A percentile compares a stretch with the other conserved stretches of the same genome.
Evolutionary conservation across 371 early-diverging fungal species (phyloP).

Genomic region (Mortierella sp.): DNA sequence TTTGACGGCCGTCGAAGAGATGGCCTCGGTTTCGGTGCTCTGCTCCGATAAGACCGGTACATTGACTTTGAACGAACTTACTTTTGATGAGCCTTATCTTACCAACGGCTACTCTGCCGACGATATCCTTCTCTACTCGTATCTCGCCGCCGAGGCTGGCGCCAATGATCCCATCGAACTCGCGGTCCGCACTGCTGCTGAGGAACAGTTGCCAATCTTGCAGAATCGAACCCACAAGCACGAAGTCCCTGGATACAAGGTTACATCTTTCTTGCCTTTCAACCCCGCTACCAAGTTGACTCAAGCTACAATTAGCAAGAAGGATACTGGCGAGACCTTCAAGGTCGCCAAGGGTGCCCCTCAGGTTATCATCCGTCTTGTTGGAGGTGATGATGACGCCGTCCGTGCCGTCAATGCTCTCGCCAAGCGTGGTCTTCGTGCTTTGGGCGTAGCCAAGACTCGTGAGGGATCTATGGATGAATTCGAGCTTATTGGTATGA

Average conservation of each 20-base stretch:
- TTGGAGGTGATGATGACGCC: constrained; percentile 84
- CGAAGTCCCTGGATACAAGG: constrained; percentile 87
- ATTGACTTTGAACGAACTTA: constrained; percentile 91
- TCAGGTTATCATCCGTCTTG: constrained; percentile 87
- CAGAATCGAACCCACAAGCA: constrained; percentile 64
- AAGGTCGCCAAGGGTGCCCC: constrained; percentile 96
- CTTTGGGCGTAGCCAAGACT: constrained; percentile 89
- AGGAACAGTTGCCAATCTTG: constrained; percentile 76
- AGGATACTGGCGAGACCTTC: constrained; percentile 74
- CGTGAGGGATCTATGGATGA: constrained; percentile 70
- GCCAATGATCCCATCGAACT: constrained; percentile 93
- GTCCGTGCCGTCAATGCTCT: constrained; percentile 82
- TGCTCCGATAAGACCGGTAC: constrained; percentile 99
- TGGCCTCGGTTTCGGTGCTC: constrained; percentile 93
- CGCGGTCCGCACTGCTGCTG: constrained; percentile 89
- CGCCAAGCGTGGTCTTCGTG: constrained; percentile 89
- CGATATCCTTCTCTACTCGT: constrained; percentile 86
- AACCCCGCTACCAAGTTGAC: constrained; percentile 92
- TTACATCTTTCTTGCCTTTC: constrained; percentile 89
- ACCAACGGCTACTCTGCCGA: constrained; percentile 75
- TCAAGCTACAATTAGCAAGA: constrained; percentile 84
- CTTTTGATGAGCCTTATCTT: constrained; percentile 92
- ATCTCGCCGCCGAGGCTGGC: constrained; percentile 91
- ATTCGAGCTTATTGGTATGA: constrained; percentile 79
- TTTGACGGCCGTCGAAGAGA: constrained; percentile 94